A percentile compares a stretch with the other conserved stretches of the same genome.
These are phyloP conservation scores for Rhytidiadelphus loreus DNA, from an alignment of 225 moss, liverwort and hornwort genomes.

Conservation along the genomic window DNA sequence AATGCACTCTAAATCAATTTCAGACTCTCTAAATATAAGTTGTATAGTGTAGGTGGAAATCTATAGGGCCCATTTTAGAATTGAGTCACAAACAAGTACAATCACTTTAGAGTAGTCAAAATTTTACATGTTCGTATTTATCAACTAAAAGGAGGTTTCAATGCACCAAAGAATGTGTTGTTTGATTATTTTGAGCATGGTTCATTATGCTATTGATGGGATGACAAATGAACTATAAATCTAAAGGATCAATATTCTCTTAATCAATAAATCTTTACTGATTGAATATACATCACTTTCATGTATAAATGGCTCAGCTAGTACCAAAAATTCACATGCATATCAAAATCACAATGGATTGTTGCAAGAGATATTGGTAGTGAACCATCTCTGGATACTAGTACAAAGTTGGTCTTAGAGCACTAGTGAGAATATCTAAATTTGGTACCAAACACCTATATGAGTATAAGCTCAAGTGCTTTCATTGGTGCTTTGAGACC, in stretches of 20 bases:
- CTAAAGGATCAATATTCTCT: neutral
- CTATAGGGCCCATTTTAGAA: neutral
- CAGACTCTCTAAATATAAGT: neutral
- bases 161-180: neutral
- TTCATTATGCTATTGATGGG: neutral
- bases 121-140: neutral
- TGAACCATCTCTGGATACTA: neutral
- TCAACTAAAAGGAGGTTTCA: neutral
- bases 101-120: neutral
- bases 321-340: neutral
- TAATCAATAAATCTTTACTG: too few species aligned
- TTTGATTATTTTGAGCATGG: neutral
- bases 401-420: too few species aligned
- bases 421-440: too few species aligned
- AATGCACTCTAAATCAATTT: neutral
- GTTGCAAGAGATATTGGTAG: neutral
- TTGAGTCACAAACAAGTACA: too few species aligned
- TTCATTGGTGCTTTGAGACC: too few species aligned
- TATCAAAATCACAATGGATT: neutral
- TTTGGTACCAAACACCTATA: too few species aligned
- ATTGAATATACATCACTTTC: neutral
- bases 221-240: neutral
- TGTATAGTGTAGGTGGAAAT: neutral
- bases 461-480: too few species aligned
- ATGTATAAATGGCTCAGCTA: fast-evolving